Conservation (phyloP, 495 filamentous ascomycete species). For the Xylaria acuta region DNA sequence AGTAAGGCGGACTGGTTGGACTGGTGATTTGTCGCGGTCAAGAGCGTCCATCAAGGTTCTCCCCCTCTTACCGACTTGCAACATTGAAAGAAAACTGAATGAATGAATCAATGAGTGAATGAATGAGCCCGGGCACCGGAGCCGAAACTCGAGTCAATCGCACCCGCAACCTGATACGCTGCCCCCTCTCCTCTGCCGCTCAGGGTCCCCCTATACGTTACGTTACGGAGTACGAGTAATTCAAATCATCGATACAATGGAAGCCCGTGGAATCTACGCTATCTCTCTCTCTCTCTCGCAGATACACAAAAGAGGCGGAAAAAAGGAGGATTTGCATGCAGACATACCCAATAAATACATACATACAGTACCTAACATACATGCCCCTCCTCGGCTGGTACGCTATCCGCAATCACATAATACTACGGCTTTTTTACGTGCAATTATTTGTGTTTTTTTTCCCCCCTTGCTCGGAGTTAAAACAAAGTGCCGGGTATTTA, state of each 20-base stretch:
- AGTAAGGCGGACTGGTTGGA: not conserved
- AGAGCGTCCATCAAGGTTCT: constrained; percentile 10
- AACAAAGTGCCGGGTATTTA: not conserved
- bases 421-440: not conserved
- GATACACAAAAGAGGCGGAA: not conserved
- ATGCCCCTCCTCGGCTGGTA: not conserved
- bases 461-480: not conserved
- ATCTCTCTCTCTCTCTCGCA: too few species aligned
- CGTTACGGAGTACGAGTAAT: not conserved
- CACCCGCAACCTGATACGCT: not conserved
- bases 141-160: constrained; percentile 1
- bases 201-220: not conserved
- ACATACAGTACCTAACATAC: not conserved
- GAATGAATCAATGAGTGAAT: too few species aligned
- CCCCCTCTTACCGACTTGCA: too few species aligned
- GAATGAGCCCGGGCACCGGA: not conserved
- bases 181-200: not conserved
- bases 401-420: constrained; percentile 8
- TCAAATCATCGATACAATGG: constrained; percentile 3
- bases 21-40: not conserved
- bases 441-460: not conserved
- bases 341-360: too few species aligned
- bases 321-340: not conserved
- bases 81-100: too few species aligned
- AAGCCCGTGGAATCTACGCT: not conserved